Base-by-base conservation (phyloP, 169 alveolate genomes). In the Neospora caninum region DNA sequence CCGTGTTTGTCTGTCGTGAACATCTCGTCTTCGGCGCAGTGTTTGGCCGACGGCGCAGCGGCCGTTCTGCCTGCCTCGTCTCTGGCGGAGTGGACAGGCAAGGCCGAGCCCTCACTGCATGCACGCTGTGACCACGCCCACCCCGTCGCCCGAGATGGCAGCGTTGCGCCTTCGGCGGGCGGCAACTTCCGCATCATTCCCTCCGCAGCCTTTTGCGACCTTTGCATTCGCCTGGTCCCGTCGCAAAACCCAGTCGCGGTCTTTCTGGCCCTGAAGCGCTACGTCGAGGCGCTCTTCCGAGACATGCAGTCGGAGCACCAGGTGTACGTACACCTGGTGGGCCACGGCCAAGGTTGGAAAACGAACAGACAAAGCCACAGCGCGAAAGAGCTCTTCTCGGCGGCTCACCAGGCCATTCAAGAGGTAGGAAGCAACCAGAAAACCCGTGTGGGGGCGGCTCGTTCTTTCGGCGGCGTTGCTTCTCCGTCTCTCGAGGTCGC, bases 151-250 rank as follows among this genome's bases (percentile, higher is more conserved):
- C 31, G n/a, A 1, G n/a, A 22, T 6, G 73, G 31, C 34, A 16
- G 25, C 31, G 36, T 22, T 7, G 92, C 78, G 41, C 9, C 4
- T 36, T n/a, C 45, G 49, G 64, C 29, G 1, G 93, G 93, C 87
- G 58, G 45, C 7, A 88, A 34, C 34, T 88, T 88, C 84, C 93
- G 82, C 43, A 42, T 89, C 53, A 29, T 89, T 39, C 93, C 93
- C 34, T 29, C 73, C 70, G 36, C 42, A 0, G 86, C 87, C 42
- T 29, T 42, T 36, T 27, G 53, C 67, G 38, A 89, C 58, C 22
- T 89, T n/a, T 34, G 43, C 86, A 58, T 89, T 67, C 93, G 93
- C 31, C 36, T 67, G 38, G 86, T 89, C n/a, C 93, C 93, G 0
- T 16, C 73, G 73, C 73, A 64, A 64, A 27, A 64, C 73, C 73